Conservation (phyloP, 805 yeast species). For the Sugiyamaella boreocaroliniensis region DNA sequence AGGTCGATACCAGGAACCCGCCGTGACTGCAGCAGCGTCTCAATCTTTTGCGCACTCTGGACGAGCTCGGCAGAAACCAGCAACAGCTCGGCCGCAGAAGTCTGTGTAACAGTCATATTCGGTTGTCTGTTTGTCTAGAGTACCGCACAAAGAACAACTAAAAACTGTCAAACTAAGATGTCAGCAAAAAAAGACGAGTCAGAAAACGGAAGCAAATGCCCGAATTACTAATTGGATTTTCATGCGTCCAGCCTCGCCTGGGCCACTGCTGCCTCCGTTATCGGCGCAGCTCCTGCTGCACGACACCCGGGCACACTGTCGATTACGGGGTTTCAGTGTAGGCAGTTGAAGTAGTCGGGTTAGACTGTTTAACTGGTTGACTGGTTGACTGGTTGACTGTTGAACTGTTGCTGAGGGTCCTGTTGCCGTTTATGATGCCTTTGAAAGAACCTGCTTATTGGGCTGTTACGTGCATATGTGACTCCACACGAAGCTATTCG, state of each 20-base stretch:
- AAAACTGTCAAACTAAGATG: background rate
- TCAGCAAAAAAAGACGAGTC: background rate
- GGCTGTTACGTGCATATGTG: too few species aligned
- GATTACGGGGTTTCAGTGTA: too few species aligned
- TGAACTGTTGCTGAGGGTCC: background rate
- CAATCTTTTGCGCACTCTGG: slow-evolving; percentile 6
- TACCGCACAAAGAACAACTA: background rate
- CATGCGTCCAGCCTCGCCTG: background rate
- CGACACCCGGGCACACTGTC: too few species aligned
- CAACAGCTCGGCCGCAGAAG: background rate
- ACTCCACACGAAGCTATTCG: too few species aligned
- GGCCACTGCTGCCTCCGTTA: background rate
- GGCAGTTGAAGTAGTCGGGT: too few species aligned
- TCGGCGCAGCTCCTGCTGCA: background rate
- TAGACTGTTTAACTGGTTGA: too few species aligned
- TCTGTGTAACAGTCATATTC: slow-evolving; percentile 5
- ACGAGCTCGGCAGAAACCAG: slow-evolving; percentile 12
- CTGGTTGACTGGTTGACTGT: too few species aligned
- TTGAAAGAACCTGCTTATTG: too few species aligned
- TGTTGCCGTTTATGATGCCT: too few species aligned
- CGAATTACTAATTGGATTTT: too few species aligned
- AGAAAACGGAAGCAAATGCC: background rate
- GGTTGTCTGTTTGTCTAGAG: too few species aligned
- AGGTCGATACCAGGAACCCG: background rate
- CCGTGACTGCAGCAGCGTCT: background rate